phyloP scores from a whole-genome alignment of 208 protist genomes.

The Leishmania mexicana region DNA sequence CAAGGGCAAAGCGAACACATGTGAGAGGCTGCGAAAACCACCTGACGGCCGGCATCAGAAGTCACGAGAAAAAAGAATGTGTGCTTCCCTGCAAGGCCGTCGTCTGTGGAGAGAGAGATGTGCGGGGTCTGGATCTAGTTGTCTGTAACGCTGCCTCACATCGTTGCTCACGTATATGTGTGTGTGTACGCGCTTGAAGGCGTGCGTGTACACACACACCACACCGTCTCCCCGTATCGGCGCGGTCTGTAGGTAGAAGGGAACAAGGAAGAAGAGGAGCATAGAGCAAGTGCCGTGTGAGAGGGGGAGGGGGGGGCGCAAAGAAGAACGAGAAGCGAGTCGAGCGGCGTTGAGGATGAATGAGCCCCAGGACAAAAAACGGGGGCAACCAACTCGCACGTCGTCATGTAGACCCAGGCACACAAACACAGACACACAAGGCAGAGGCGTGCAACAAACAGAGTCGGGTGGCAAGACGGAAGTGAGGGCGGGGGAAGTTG shows the following conservation, averaged over 20 bases:
- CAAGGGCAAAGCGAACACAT: too few species aligned
- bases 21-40: too few species aligned
- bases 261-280: background rate
- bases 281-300: background rate
- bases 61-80: too few species aligned
- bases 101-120: background rate
- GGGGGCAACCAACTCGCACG: background rate
- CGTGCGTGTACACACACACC: background rate
- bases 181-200: background rate
- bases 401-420: background rate
- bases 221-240: background rate
- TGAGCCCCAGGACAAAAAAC: background rate
- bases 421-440: background rate
- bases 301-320: background rate
- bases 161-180: background rate
- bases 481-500: background rate
- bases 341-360: background rate
- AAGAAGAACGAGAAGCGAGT: background rate
- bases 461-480: background rate
- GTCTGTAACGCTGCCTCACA: background rate
- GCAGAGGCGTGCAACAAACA: background rate
- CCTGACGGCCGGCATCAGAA: too few species aligned
- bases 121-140: background rate
- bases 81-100: too few species aligned
- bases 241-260: background rate